Conservation (phyloP, 2,329 filamentous ascomycete species). For the Calonectria ilicicola region DNA sequence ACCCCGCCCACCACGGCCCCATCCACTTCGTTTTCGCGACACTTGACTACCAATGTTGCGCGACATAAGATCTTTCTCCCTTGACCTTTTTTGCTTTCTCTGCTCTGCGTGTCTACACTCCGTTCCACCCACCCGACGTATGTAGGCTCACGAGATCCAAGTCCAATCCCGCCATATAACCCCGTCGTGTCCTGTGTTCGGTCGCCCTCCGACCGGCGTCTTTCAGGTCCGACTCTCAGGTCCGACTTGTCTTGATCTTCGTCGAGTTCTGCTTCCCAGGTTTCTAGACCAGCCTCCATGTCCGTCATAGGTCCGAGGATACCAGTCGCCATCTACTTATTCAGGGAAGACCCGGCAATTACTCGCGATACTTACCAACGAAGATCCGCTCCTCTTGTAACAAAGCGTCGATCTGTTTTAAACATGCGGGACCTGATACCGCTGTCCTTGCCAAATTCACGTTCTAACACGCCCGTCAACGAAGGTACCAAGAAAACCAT, state of each 20-base stretch:
- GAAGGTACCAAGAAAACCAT: slow-evolving; percentile 41
- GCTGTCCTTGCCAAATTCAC: slow-evolving; percentile 48
- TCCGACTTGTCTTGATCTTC: slow-evolving; percentile 23
- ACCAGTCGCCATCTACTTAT: slow-evolving; percentile 40
- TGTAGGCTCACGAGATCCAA: slow-evolving; percentile 30
- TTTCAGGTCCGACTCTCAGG: neutral
- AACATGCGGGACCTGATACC: slow-evolving; percentile 55
- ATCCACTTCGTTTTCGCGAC: slow-evolving; percentile 31
- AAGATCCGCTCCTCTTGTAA: slow-evolving; percentile 32
- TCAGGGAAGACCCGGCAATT: slow-evolving; percentile 35
- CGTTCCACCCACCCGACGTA: slow-evolving; percentile 28
- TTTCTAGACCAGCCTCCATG: slow-evolving; percentile 23
- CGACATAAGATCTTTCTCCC: slow-evolving; percentile 35
- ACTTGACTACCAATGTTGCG: slow-evolving; percentile 28
- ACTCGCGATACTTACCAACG: slow-evolving; percentile 22
- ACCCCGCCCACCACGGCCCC: slow-evolving; percentile 32
- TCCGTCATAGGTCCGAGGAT: slow-evolving; percentile 32
- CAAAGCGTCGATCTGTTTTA: slow-evolving; percentile 50
- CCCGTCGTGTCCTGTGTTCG: slow-evolving; percentile 22
- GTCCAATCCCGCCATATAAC: slow-evolving; percentile 37
- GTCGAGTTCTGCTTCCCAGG: slow-evolving; percentile 14
- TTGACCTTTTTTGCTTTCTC: slow-evolving; percentile 18
- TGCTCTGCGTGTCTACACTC: slow-evolving; percentile 26
- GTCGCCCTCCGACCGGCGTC: neutral
- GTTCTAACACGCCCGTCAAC: slow-evolving; percentile 37